These are phyloP conservation scores for Calonectria ilicicola DNA, from an alignment of 2,329 filamentous ascomycete genomes.

Conservation along the genomic window DNA sequence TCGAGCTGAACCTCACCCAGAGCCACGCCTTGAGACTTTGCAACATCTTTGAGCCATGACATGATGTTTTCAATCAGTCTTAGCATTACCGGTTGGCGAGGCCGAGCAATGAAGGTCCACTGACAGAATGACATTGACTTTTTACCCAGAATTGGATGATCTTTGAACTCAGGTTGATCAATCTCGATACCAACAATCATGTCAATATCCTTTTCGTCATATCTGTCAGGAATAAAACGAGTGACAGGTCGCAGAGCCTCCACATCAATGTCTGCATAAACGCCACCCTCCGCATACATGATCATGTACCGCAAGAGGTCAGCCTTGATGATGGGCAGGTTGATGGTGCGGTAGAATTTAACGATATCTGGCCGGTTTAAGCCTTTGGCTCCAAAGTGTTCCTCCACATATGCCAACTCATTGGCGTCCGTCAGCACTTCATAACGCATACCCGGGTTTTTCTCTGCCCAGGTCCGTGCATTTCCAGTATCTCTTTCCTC, in stretches of 20 bases:
- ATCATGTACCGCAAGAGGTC: constrained; percentile 78
- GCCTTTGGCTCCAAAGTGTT: constrained; percentile 73
- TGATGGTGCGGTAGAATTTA: constrained; percentile 69
- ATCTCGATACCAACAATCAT: constrained; percentile 79
- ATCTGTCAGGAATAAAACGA: constrained; percentile 62
- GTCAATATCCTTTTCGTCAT: constrained; percentile 73
- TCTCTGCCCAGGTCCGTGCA: constrained; percentile 73
- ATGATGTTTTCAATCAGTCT: constrained; percentile 76
- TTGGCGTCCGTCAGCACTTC: constrained; percentile 79
- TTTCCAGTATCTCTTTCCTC: constrained; percentile 71
- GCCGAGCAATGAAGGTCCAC: constrained; percentile 81
- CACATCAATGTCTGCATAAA: constrained; percentile 70
- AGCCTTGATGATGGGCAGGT: constrained; percentile 73
- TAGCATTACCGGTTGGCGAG: constrained; percentile 75
- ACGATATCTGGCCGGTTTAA: constrained; percentile 76
- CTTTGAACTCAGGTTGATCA: constrained; percentile 73
- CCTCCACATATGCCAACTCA: constrained; percentile 75
- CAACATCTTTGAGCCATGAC: constrained; percentile 71
- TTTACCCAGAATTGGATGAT: constrained; percentile 74
- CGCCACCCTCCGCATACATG: constrained; percentile 80
- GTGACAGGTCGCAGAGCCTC: constrained; percentile 50
- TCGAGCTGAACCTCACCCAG: constrained; percentile 73
- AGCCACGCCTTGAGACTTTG: constrained; percentile 67
- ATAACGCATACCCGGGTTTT: constrained; percentile 75
- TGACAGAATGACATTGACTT: constrained; percentile 80